Evolutionary conservation across 1,284 basidiomycete genomes (phyloP).

Genomic region (Violaceomyces palustris): DNA sequence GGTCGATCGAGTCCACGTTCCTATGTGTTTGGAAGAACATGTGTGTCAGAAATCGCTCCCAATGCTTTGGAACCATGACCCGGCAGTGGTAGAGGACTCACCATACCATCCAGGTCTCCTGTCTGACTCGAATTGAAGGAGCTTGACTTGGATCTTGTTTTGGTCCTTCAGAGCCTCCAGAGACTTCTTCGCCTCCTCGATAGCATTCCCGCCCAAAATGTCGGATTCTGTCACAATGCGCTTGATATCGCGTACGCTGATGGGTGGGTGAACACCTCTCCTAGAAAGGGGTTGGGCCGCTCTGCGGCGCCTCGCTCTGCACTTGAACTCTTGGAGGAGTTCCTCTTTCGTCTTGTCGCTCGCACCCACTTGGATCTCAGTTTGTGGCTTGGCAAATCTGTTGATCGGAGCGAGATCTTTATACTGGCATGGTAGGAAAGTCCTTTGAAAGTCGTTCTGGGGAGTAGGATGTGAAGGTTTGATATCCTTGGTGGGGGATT

Average conservation of each 20-base stretch:
- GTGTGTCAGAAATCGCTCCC: no score
- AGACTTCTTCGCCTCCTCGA: conserved; percentile 36
- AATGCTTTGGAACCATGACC: no score
- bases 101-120: conserved; percentile 48
- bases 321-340: conserved; percentile 32
- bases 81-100: conserved; percentile 1
- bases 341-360: conserved; percentile 7
- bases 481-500: conserved; percentile 15
- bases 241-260: conserved; percentile 46
- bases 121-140: conserved; percentile 45
- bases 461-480: not conserved
- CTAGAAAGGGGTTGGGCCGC: not conserved
- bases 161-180: conserved; percentile 40
- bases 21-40: no score
- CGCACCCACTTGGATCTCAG: conserved; percentile 8
- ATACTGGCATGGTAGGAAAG: conserved; percentile 47
- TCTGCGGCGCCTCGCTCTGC: conserved; percentile 1
- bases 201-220: conserved; percentile 42
- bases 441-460: conserved; percentile 40
- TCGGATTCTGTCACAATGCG: conserved; percentile 47
- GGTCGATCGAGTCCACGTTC: conserved; percentile 47
- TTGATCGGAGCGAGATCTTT: conserved; percentile 48
- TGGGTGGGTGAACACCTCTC: conserved; percentile 34
- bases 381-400: conserved; percentile 14
- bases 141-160: conserved; percentile 43